These are phyloP conservation scores for Hericium rajendrae DNA, from an alignment of 768 basidiomycete species.

Conservation along the genomic window DNA sequence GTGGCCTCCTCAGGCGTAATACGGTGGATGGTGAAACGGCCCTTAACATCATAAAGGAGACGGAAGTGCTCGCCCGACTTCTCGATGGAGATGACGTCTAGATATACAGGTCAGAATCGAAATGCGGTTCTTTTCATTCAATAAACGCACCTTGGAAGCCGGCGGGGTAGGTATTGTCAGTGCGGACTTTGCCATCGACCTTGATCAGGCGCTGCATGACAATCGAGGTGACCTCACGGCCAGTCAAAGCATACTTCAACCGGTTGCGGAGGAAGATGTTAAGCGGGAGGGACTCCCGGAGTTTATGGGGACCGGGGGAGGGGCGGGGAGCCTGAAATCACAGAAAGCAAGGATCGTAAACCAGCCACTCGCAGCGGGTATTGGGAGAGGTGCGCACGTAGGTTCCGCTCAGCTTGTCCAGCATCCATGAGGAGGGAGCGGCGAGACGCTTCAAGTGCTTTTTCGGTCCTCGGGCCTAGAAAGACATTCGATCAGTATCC, in stretches of 20 bases:
- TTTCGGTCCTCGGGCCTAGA: conserved; percentile 93
- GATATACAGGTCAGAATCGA: background rate
- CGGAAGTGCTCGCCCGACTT: conserved; percentile 99
- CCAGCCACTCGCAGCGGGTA: background rate
- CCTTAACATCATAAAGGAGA: conserved; percentile 98
- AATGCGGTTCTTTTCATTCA: too few relatives aligned
- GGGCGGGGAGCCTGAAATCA: conserved; percentile 77
- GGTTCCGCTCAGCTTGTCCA: conserved; percentile 95
- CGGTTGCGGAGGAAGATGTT: conserved; percentile 97
- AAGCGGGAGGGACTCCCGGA: conserved; percentile 95
- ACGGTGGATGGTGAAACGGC: conserved; percentile 98
- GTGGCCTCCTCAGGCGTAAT: conserved; percentile 95
- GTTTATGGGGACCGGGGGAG: conserved; percentile 98
- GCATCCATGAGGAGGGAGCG: conserved; percentile 99
- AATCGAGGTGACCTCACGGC: conserved; percentile 91
- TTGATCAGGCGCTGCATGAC: conserved; percentile 96
- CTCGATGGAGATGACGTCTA: conserved; percentile 95
- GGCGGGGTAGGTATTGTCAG: conserved; percentile 92
- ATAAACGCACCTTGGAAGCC: conserved; percentile 84
- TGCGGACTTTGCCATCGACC: conserved; percentile 98
- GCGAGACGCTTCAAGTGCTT: conserved; percentile 97
- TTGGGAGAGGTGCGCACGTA: conserved; percentile 50
- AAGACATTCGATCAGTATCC: conserved; percentile 16
- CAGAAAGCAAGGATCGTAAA: background rate
- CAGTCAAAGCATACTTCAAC: conserved; percentile 97